Conservation (phyloP, 108 stramenopile genomes). For the Pseudonitzschia pungens region DNA sequence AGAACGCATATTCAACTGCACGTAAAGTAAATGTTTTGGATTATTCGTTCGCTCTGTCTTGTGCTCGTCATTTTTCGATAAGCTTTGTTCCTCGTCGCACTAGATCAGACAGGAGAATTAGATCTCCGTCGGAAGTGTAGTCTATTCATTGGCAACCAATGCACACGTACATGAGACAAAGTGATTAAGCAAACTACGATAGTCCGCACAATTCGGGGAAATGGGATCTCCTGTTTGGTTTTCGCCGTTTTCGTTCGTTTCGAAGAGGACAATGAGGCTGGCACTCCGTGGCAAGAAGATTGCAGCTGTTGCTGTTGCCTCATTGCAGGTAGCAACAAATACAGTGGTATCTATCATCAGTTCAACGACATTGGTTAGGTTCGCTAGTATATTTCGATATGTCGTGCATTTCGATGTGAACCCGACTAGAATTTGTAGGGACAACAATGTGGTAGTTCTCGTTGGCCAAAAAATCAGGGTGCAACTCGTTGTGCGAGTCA, state of each 20-base stretch:
- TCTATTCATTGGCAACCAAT: conserved; percentile 50
- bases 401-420: conserved; percentile 9
- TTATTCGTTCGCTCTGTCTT: not conserved
- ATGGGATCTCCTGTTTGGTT: conserved; percentile 7
- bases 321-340: conserved; percentile 17
- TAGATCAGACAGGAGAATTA: conserved; percentile 31
- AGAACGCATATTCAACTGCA: too few relatives aligned
- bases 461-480: not conserved
- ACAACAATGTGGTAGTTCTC: not conserved
- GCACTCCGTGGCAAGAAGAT: conserved; percentile 59
- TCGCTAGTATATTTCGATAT: conserved; percentile 1
- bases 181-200: conserved; percentile 61
- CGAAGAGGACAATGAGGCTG: conserved; percentile 41
- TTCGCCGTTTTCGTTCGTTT: not conserved
- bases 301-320: conserved; percentile 34
- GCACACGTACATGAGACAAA: conserved; percentile 44
- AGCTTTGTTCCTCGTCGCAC: conserved; percentile 13
- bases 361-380: conserved; percentile 11
- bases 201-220: not conserved
- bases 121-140: conserved; percentile 20
- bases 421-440: not conserved
- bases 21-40: too few relatives aligned
- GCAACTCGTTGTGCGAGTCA: not conserved
- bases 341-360: conserved; percentile 19
- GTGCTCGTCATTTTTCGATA: not conserved